Evolutionary conservation across 805 yeast species (phyloP).

Genomic region (Yarrowia sp.): DNA sequence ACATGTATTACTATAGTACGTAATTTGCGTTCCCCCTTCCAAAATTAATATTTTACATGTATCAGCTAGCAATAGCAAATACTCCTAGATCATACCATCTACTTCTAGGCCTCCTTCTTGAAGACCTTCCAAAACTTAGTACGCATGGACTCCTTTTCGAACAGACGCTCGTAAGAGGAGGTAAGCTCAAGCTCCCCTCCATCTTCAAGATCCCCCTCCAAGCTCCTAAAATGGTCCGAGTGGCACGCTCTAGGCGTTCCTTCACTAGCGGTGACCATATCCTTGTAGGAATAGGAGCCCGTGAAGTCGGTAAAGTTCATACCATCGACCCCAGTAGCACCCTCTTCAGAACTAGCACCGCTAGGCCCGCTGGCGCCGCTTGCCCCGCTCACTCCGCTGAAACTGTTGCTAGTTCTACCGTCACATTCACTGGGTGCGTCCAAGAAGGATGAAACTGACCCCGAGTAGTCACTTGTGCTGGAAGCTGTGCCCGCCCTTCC

Average conservation of each 20-base stretch:
- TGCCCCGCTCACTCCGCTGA: not conserved
- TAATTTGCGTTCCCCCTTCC: not conserved
- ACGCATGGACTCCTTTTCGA: constrained; percentile 6
- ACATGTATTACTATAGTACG: constrained; percentile 1
- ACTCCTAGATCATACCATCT: not conserved
- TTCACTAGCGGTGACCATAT: constrained; percentile 30
- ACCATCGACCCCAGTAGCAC: not conserved
- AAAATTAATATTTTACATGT: too few species aligned
- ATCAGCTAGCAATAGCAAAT: not conserved
- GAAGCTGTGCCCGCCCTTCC: not conserved
- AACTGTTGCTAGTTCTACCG: not conserved
- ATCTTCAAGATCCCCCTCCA: not conserved
- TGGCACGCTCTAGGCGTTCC: constrained; percentile 29
- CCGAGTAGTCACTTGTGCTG: constrained; percentile 4
- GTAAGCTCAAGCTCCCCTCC: constrained; percentile 3
- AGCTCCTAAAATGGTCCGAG: constrained; percentile 6
- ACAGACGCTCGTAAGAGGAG: constrained; percentile 6
- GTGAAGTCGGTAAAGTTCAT: constrained; percentile 8
- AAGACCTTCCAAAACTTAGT: constrained; percentile 27
- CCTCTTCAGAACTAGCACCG: not conserved
- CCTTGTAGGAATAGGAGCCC: constrained; percentile 16
- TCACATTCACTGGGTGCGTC: not conserved
- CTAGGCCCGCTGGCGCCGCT: constrained; percentile 5
- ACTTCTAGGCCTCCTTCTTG: not conserved
- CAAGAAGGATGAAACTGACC: not conserved